Evolutionary conservation across 1,139 yeast species (phyloP), one percentile per base, ranked within the genome.

Genomic region (Nakaseomyces kungkrabaensis): DNA sequence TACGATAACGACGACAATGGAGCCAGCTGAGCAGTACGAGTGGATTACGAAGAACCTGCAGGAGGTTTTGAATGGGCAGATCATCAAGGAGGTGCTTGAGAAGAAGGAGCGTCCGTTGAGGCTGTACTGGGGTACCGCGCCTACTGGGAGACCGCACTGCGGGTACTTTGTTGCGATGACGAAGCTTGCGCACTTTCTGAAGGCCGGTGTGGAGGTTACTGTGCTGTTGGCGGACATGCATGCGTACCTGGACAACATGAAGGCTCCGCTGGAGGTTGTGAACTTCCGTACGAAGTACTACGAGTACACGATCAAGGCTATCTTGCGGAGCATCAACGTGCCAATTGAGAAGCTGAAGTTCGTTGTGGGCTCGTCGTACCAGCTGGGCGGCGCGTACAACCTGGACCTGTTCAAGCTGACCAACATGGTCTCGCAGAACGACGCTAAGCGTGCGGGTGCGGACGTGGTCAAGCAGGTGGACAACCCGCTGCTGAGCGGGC

Each of bases 131-230:
- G 97, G 97, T 56, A 82, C 90, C 26, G 90, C 92, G 7, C 95
- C 96, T 51, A 94, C 99, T 5, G 99, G 99, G 47, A 86, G 81
- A 69, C 97, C 97, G 45, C 99, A 94, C 71, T 90, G 97, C 73
- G 99, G 97, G 45, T 94, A 94, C 77, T 89, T 92, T 68, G 98
- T 92, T 42, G 94, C 97, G 50, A 89, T 94, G 97, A 83, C 94
- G 55, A 92, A 94, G 70, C 71, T 94, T 60, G 98, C 98, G 4
- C 94, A 94, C 66, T 88, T 92, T 68, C 76, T 94, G 68, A 84
- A 82, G 63, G 98, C 99, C 7, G 98, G 97, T 11, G 88, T 96
- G 72, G 94, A 88, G 67, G 95, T 94, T 48, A 89, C 82, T 1
- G 94, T 94, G 7, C 77, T 94, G 54, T 69, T 94, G 60, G 99